These are phyloP conservation scores for Turritis glabra DNA, from an alignment of 345 rosid genomes.

Conservation along the genomic window DNA sequence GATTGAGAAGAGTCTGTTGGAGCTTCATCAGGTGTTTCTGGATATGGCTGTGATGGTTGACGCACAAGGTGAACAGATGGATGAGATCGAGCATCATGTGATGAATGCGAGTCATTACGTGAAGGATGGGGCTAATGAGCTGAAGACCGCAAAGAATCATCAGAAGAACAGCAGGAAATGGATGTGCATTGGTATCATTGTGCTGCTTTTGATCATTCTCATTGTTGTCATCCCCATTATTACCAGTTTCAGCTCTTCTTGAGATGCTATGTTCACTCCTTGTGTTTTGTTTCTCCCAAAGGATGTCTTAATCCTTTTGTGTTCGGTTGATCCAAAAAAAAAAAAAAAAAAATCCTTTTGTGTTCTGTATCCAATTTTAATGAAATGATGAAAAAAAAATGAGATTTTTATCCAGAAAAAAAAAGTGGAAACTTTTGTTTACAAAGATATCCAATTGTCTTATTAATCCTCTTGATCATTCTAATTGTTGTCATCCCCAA, in stretches of 20 bases:
- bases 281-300: not conserved
- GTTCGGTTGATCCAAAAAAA: no score
- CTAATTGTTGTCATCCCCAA: conserved; percentile 67
- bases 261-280: conserved; percentile 24
- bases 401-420: no score
- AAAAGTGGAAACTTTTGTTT: no score
- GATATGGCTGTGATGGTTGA: conserved; percentile 99
- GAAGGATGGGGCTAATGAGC: conserved; percentile 74
- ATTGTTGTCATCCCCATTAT: conserved; percentile 68
- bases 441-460: not conserved
- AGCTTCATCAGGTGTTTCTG: conserved; percentile 90
- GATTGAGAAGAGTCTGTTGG: conserved; percentile 89
- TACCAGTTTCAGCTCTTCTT: conserved; percentile 78
- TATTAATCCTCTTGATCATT: conserved; percentile 45
- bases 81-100: conserved; percentile 91
- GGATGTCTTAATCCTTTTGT: conserved; percentile 38
- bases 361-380: not conserved
- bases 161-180: conserved; percentile 82
- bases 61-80: conserved; percentile 91
- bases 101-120: conserved; percentile 80
- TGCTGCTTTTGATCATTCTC: conserved; percentile 68
- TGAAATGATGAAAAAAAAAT: conserved; percentile 11
- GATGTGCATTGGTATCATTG: conserved; percentile 67
- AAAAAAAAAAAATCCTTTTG: conserved; percentile 29
- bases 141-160: conserved; percentile 65